These are phyloP conservation scores for Lojkania enalia DNA, from an alignment of 2,329 filamentous ascomycete species.

Conservation along the genomic window DNA sequence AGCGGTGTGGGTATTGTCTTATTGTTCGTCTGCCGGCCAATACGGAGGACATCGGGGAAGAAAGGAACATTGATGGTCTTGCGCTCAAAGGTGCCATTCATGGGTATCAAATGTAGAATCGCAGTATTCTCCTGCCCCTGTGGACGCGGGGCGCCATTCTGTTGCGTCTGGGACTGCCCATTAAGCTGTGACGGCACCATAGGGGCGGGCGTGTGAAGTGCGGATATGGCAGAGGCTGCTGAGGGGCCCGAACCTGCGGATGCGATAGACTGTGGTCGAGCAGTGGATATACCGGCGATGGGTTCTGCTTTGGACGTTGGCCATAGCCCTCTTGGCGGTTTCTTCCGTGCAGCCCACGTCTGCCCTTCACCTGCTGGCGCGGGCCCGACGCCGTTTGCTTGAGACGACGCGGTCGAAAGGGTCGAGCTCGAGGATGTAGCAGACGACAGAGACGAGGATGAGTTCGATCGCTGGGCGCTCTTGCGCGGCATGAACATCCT, in stretches of 20 bases:
- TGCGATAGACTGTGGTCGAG: slow-evolving; percentile 64
- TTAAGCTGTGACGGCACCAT: slow-evolving; percentile 71
- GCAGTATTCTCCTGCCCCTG: slow-evolving; percentile 65
- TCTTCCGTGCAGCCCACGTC: slow-evolving; percentile 53
- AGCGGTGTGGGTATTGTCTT: slow-evolving; percentile 88
- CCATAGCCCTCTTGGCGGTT: slow-evolving; percentile 62
- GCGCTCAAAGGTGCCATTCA: slow-evolving; percentile 95
- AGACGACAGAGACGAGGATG: slow-evolving; percentile 78
- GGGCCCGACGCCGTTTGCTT: slow-evolving; percentile 62
- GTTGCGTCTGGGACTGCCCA: slow-evolving; percentile 61
- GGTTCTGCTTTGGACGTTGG: slow-evolving; percentile 68
- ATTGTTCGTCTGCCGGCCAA: slow-evolving; percentile 94
- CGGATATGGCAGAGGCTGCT: slow-evolving; percentile 64
- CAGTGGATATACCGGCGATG: slow-evolving; percentile 63
- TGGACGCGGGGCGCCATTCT: slow-evolving; percentile 58
- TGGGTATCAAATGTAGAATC: slow-evolving; percentile 81
- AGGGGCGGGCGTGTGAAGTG: slow-evolving; percentile 64
- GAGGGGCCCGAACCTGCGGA: slow-evolving; percentile 61
- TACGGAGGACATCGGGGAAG: slow-evolving; percentile 88
- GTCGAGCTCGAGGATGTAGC: slow-evolving; percentile 67
- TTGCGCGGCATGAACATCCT: slow-evolving; percentile 91
- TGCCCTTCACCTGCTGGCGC: slow-evolving; percentile 30
- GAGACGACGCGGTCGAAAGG: slow-evolving; percentile 63
- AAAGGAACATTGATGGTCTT: slow-evolving; percentile 95
- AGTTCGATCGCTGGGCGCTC: slow-evolving; percentile 82